Conservation (phyloP, 768 basidiomycete species). For the Boletellus ananas region DNA sequence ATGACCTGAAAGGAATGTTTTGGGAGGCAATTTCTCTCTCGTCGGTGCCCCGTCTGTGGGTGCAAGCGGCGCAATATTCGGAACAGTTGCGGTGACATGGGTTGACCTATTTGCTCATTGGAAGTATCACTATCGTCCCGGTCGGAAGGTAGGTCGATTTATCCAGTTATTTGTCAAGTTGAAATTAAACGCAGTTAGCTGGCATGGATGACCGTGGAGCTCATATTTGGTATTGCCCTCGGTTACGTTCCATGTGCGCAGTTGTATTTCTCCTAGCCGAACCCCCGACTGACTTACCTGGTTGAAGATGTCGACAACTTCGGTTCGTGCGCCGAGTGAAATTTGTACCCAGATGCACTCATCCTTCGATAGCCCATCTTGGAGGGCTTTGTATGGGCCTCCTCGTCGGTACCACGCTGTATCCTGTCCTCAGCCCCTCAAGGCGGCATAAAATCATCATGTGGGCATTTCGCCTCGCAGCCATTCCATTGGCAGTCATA, state of each 20-base stretch:
- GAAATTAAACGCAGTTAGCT: conserved; percentile 45
- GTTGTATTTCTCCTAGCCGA: neutral
- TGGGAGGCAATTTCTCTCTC: conserved; percentile 91
- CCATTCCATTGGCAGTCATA: conserved; percentile 71
- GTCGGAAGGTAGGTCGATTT: conserved; percentile 54
- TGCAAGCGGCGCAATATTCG: conserved; percentile 91
- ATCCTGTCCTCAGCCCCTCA: conserved; percentile 83
- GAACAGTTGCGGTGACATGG: conserved; percentile 80
- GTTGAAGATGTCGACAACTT: conserved; percentile 83
- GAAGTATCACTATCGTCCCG: conserved; percentile 82
- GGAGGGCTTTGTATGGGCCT: conserved; percentile 86
- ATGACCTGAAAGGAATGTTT: conserved; percentile 54
- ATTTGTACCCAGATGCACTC: neutral
- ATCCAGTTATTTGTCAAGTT: neutral
- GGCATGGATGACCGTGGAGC: conserved; percentile 78
- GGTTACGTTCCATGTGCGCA: conserved; percentile 77
- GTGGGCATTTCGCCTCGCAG: conserved; percentile 68
- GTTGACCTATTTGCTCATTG: conserved; percentile 91
- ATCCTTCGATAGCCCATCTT: conserved; percentile 62
- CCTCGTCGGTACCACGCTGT: conserved; percentile 77
- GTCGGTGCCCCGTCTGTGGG: conserved; percentile 88
- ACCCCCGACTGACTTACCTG: conserved; percentile 15
- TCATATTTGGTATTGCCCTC: conserved; percentile 80
- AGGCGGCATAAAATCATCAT: conserved; percentile 68
- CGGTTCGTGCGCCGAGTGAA: conserved; percentile 39